These are phyloP conservation scores for Citrus maxima DNA, from an alignment of 345 rosid species.

Conservation along the genomic window DNA sequence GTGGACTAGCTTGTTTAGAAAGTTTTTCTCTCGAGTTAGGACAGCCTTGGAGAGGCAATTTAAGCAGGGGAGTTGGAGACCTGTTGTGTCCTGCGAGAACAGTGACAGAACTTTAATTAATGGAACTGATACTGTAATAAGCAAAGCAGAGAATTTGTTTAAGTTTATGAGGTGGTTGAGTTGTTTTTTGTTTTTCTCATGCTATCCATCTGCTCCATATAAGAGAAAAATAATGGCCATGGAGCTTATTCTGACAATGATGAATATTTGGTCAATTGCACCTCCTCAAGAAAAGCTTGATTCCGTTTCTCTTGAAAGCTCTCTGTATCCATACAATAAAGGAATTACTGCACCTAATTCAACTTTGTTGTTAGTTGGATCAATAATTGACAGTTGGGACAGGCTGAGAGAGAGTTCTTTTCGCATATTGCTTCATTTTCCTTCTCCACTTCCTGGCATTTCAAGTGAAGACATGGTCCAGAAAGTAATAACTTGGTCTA, in stretches of 20 bases:
- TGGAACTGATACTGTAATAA: slow-evolving; percentile 29
- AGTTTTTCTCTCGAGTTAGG: slow-evolving; percentile 84
- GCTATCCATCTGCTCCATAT: slow-evolving; percentile 96
- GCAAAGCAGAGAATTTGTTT: slow-evolving; percentile 70
- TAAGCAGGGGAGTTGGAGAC: slow-evolving; percentile 73
- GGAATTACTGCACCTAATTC: slow-evolving; percentile 71
- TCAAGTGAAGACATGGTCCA: slow-evolving; percentile 65
- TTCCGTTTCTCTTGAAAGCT: slow-evolving; percentile 39
- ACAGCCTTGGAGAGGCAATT: slow-evolving; percentile 88
- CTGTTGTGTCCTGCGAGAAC: slow-evolving; percentile 26
- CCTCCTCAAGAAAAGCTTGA: slow-evolving; percentile 40
- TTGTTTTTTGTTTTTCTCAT: slow-evolving; percentile 74
- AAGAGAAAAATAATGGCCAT: slow-evolving; percentile 95
- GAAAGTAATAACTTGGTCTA: slow-evolving; percentile 73
- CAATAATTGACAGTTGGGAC: slow-evolving; percentile 98
- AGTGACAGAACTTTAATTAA: slow-evolving; percentile 21
- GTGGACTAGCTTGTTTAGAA: slow-evolving; percentile 90
- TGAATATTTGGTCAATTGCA: slow-evolving; percentile 71
- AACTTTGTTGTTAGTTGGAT: slow-evolving; percentile 76
- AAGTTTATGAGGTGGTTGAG: slow-evolving; percentile 89
- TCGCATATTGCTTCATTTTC: slow-evolving; percentile 79
- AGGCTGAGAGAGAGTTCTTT: slow-evolving; percentile 85
- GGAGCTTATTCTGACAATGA: slow-evolving; percentile 79
- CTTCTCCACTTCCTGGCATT: slow-evolving; percentile 92
- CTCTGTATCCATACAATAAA: slow-evolving; percentile 58